Percentiles rank a stretch among this genome's conserved stretches.
Conservation (phyloP, 2,329 filamentous ascomycete species). For the Rugonectria rugulosa region DNA sequence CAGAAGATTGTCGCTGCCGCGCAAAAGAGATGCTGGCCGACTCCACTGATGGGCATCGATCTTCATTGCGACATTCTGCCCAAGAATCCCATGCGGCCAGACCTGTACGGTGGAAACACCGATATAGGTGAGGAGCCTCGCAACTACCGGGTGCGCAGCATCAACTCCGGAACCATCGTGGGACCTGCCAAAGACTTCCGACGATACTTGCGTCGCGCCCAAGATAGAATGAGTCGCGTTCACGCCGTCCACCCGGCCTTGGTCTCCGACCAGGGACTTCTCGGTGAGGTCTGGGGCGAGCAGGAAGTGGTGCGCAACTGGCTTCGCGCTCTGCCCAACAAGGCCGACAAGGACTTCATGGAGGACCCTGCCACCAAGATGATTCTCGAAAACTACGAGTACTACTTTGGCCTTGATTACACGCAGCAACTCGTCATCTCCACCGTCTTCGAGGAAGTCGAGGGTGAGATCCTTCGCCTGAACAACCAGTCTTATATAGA, state of each 20-base stretch:
- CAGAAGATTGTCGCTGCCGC: constrained; percentile 30
- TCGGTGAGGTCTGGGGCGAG: constrained; percentile 39
- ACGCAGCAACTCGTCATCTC: constrained; percentile 26
- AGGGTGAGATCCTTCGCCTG: constrained; percentile 22
- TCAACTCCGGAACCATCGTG: constrained; percentile 40
- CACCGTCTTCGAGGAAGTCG: constrained; percentile 27
- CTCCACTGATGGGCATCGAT: constrained; percentile 3
- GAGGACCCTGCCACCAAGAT: background rate
- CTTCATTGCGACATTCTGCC: constrained; percentile 30
- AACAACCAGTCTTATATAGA: constrained; percentile 22
- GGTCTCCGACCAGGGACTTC: constrained; percentile 40
- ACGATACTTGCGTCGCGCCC: constrained; percentile 29
- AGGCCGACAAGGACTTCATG: background rate
- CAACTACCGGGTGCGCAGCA: constrained; percentile 27
- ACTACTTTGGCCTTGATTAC: constrained; percentile 32
- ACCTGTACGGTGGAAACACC: constrained; percentile 28
- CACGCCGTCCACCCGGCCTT: constrained; percentile 8
- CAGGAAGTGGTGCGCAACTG: constrained; percentile 28
- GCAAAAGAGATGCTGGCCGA: constrained; percentile 31
- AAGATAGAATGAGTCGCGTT: constrained; percentile 28
- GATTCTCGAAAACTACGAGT: constrained; percentile 25
- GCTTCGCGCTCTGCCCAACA: background rate
- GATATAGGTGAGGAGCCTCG: constrained; percentile 7
- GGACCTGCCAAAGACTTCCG: constrained; percentile 34
- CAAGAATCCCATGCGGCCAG: constrained; percentile 23